Evolutionary conservation across 305 asterid species (phyloP).

Genomic region (Rubia peregrina): DNA sequence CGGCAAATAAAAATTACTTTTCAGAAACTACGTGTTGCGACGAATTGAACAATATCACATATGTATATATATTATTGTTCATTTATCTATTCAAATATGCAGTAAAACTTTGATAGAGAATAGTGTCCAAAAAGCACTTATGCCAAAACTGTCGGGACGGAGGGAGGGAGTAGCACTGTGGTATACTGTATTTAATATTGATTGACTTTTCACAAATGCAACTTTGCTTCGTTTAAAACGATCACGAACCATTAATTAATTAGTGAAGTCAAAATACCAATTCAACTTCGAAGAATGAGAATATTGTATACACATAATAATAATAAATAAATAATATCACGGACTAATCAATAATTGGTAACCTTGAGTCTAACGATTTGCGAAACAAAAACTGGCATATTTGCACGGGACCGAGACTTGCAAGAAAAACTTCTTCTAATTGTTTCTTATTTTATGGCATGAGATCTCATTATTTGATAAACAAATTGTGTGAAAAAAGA

Average conservation of each 20-base stretch:
- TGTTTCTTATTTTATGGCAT: background rate
- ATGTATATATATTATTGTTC: too few relatives aligned
- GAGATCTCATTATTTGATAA: background rate
- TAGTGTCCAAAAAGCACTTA: too few relatives aligned
- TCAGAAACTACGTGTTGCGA: too few relatives aligned
- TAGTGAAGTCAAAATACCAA: background rate
- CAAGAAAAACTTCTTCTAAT: too few relatives aligned
- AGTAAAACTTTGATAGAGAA: too few relatives aligned
- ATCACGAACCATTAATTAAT: background rate
- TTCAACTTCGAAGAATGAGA: background rate
- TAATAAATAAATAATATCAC: background rate
- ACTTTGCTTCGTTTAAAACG: background rate
- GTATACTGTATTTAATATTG: too few relatives aligned
- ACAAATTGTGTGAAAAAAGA: background rate
- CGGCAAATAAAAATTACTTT: too few relatives aligned
- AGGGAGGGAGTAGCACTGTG: too few relatives aligned
- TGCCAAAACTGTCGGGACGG: too few relatives aligned
- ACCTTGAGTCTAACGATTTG: background rate
- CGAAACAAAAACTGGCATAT: background rate
- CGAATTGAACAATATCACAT: too few relatives aligned
- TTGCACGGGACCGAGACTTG: background rate
- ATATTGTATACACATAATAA: background rate
- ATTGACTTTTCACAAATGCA: background rate
- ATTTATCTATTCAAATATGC: too few relatives aligned
- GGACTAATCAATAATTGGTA: background rate